Percentiles rank a stretch among this genome's conserved stretches.
phyloP scores from a whole-genome alignment of 2,329 filamentous ascomycete species.

The Emergomyces africanus region DNA sequence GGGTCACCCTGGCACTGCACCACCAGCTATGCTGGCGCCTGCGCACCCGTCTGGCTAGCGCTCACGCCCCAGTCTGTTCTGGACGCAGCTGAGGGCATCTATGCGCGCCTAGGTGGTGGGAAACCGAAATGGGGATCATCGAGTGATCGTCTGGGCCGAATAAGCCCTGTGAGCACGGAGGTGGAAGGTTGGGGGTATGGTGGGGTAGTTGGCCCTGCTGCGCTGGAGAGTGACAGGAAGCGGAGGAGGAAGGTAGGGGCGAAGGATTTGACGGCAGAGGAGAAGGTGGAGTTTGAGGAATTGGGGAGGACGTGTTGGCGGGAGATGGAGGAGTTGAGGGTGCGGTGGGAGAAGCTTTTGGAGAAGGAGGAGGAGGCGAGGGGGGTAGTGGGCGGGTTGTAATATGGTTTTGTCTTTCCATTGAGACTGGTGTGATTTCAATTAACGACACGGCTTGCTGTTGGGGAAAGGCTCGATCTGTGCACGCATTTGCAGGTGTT shows the following conservation, averaged over 20 bases:
- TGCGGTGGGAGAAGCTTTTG: slow-evolving; percentile 27
- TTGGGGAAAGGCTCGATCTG: not conserved
- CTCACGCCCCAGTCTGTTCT: slow-evolving; percentile 46
- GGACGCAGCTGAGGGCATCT: slow-evolving; percentile 26
- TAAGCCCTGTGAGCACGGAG: slow-evolving; percentile 61
- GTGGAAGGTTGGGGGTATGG: slow-evolving; percentile 71
- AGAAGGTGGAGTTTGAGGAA: slow-evolving; percentile 27
- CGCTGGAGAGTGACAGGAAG: slow-evolving; percentile 38
- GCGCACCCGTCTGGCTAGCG: slow-evolving; percentile 64
- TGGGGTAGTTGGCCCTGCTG: slow-evolving; percentile 41
- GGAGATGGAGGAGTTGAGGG: slow-evolving; percentile 31
- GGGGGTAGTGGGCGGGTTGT: not conserved
- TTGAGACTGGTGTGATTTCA: not conserved
- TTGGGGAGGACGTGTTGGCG: slow-evolving; percentile 29
- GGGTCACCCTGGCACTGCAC: slow-evolving; percentile 84
- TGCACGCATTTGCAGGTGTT: not conserved
- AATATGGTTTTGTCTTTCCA: not conserved
- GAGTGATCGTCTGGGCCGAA: slow-evolving; percentile 45
- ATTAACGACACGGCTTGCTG: not conserved
- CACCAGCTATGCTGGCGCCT: slow-evolving; percentile 63
- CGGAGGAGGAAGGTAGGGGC: slow-evolving; percentile 47
- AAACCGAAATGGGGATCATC: slow-evolving; percentile 76
- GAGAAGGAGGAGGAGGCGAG: slow-evolving; percentile 19
- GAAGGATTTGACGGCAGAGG: slow-evolving; percentile 40
- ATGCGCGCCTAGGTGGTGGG: slow-evolving; percentile 46